phyloP scores from a whole-genome alignment of 352 stramenopile genomes.

The Phytophthora cactorum region DNA sequence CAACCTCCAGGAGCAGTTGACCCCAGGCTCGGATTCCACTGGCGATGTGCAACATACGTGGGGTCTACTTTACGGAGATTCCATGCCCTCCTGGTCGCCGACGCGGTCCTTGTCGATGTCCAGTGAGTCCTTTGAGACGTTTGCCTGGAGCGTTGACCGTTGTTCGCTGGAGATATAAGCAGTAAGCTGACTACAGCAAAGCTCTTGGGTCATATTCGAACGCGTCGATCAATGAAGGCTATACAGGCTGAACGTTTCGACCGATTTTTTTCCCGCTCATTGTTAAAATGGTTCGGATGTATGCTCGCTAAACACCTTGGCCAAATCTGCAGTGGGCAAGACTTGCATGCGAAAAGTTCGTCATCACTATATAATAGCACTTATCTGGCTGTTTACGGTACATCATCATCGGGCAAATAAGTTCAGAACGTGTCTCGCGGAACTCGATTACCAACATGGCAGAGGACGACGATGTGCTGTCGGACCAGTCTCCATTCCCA shows the following conservation, averaged over 20 bases:
- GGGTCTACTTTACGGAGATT: slow-evolving; percentile 34
- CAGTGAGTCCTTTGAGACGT: too few species aligned
- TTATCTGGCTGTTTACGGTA: background rate
- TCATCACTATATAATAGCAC: background rate
- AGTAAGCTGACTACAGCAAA: slow-evolving; percentile 5
- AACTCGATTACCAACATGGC: slow-evolving; percentile 15
- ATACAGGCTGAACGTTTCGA: too few species aligned
- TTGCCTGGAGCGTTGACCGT: slow-evolving; percentile 19
- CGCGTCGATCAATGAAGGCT: too few species aligned
- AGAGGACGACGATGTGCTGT: slow-evolving; percentile 24
- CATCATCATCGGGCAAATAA: background rate
- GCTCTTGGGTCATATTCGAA: background rate
- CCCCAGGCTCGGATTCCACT: slow-evolving; percentile 31
- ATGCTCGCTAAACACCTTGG: too few species aligned
- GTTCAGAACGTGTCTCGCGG: background rate
- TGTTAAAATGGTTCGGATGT: too few species aligned
- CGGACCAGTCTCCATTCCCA: slow-evolving; percentile 39
- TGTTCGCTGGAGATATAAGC: slow-evolving; percentile 1
- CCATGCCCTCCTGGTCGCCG: slow-evolving; percentile 34
- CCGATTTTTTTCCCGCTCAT: too few species aligned
- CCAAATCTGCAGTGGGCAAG: too few species aligned
- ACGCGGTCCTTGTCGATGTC: slow-evolving; percentile 36
- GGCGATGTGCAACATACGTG: slow-evolving; percentile 23
- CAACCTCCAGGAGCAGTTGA: slow-evolving; percentile 21
- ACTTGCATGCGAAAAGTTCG: background rate